These are phyloP conservation scores for Apiospora rasikravindrae DNA, from an alignment of 2,329 filamentous ascomycete species.

Conservation along the genomic window DNA sequence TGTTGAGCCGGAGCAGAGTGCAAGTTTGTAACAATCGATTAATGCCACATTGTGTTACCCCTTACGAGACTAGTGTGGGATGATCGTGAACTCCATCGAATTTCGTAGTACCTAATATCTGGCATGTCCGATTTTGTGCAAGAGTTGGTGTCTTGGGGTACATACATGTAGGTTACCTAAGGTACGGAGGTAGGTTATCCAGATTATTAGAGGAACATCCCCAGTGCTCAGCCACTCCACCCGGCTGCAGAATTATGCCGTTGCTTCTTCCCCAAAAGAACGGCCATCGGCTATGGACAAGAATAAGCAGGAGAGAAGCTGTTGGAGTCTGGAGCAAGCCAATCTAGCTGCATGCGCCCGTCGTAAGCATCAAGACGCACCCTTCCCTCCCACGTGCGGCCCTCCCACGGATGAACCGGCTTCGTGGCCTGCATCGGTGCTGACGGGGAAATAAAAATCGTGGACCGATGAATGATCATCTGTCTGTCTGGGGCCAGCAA, in stretches of 20 bases:
- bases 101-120: background rate
- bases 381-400: background rate
- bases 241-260: background rate
- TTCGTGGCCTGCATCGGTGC: background rate
- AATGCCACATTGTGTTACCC: background rate
- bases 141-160: background rate
- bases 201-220: background rate
- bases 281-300: background rate
- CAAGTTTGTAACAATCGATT: background rate
- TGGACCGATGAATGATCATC: background rate
- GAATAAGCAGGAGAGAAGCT: background rate
- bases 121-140: background rate
- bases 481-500: background rate
- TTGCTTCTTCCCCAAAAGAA: background rate
- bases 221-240: background rate
- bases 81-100: background rate
- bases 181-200: background rate
- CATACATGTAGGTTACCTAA: no score
- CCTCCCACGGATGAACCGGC: constrained; percentile 1
- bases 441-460: background rate
- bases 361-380: constrained; percentile 4
- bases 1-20: background rate
- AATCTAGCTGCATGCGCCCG: background rate
- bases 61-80: constrained; percentile 6
- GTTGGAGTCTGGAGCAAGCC: background rate